Base-by-base conservation (phyloP, 2,329 filamentous ascomycete genomes). In the Fusarium succisae region DNA sequence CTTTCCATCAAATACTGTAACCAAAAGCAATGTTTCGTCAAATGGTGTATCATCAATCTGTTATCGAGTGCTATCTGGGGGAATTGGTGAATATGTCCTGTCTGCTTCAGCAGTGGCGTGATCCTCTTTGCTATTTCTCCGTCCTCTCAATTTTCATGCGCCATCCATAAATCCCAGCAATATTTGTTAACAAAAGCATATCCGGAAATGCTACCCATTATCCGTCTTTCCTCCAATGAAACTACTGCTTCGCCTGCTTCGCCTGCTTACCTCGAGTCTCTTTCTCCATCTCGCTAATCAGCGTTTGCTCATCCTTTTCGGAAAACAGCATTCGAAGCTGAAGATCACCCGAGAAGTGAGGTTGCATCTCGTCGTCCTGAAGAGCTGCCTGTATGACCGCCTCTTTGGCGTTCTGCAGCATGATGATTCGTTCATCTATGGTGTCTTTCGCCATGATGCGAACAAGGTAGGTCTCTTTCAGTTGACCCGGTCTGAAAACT, bases 401-500 rank as follows among this genome's bases (percentile, higher is more conserved):
- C 0, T 87, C 81, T 66, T 94, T 94, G 0, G 76, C 59, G 1
- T 83, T 67, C 66, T 94, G 92, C 71, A 93, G 84, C 0, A 79
- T 53, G 1, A 86, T 78, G 8, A 94, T 83, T 0, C 85, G 82
- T 15, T 87, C 83, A 66, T 95, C 92, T 10, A 93, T 87, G 0
- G 86, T 88, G 9, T 87, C 83, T 3, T 83, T 80, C 0, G 91
- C 84, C 2, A 90, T 80, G 39, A 94, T 84, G 0, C 90, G 86
- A 2, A 89, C 85, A 65, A 93, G 86, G 17, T 89, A 83, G 0
- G 91, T 91, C 39, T 89, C 82, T 47, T 91, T 88, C 0, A 77
- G 70, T 71, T 96, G 93, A 0, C 92, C 92, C 6, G 91, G 90
- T 10, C 93, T 86, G 74, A 88, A 88, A 0, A 94, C 88, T 0